Percentiles rank a stretch among this genome's conserved stretches.
Evolutionary conservation across 768 basidiomycete species (phyloP).

Genomic region (Auriscalpium vulgare): DNA sequence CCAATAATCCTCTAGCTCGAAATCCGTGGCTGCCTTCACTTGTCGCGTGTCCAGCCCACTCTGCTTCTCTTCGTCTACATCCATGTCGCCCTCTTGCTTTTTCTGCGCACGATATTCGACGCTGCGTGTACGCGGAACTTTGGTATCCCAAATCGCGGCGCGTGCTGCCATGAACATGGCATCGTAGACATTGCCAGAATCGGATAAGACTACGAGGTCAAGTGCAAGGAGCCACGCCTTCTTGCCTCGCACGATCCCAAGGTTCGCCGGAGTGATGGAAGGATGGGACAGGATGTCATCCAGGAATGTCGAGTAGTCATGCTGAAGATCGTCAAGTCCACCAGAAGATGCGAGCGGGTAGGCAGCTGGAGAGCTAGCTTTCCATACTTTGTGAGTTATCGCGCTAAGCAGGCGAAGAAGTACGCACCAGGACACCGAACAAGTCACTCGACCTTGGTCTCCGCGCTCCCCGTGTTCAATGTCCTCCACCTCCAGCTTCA

Average conservation of each 20-base stretch:
- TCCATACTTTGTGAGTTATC: slow-evolving; percentile 19
- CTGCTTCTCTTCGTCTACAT: slow-evolving; percentile 37
- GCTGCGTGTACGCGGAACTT: slow-evolving; percentile 63
- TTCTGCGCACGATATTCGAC: slow-evolving; percentile 58
- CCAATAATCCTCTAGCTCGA: slow-evolving; percentile 84
- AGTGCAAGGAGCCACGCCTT: slow-evolving; percentile 74
- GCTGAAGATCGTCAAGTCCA: slow-evolving; percentile 69
- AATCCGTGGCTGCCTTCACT: slow-evolving; percentile 55
- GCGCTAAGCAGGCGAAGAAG: background rate
- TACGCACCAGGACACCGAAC: slow-evolving; percentile 71
- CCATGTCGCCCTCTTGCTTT: slow-evolving; percentile 34
- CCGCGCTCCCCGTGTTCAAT: slow-evolving; percentile 36
- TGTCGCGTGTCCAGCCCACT: slow-evolving; percentile 54
- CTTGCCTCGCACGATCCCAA: slow-evolving; percentile 38
- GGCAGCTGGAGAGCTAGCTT: slow-evolving; percentile 70
- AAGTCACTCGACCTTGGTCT: slow-evolving; percentile 55
- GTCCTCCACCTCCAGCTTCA: slow-evolving; percentile 72
- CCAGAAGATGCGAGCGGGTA: slow-evolving; percentile 59
- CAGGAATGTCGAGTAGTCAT: slow-evolving; percentile 60
- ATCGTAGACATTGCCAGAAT: slow-evolving; percentile 71
- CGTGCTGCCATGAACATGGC: slow-evolving; percentile 73
- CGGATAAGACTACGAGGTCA: slow-evolving; percentile 66
- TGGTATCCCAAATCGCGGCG: slow-evolving; percentile 75
- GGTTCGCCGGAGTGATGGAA: slow-evolving; percentile 58
- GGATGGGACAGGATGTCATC: slow-evolving; percentile 58